Percentiles rank a stretch among this genome's conserved stretches.
These are phyloP conservation scores for Sporisorium iseilematis-ciliati DNA, from an alignment of 1,284 basidiomycete species.

Conservation along the genomic window DNA sequence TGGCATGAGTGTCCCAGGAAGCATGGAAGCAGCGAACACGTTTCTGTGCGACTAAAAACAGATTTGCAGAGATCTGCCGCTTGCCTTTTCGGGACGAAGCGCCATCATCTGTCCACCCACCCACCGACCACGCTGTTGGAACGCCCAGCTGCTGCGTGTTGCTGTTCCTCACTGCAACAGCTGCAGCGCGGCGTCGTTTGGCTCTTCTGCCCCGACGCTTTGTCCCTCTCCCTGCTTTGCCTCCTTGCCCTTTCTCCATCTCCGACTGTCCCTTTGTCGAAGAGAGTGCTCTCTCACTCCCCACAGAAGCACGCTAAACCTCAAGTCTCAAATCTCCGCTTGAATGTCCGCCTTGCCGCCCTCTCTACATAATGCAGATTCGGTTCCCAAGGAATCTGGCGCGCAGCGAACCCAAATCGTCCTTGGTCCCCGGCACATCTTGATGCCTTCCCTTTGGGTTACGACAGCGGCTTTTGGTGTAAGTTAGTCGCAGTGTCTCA, in stretches of 20 bases:
- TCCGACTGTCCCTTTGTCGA: not conserved
- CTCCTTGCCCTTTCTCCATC: slow-evolving; percentile 10
- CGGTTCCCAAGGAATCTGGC: slow-evolving; percentile 19
- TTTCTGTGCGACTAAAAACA: not conserved
- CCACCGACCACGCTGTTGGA: not conserved
- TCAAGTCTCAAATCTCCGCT: not conserved
- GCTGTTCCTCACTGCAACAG: not conserved
- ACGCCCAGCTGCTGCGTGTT: slow-evolving; percentile 17
- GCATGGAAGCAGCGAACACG: not conserved
- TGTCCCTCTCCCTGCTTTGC: slow-evolving; percentile 20
- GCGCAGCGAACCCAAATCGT: slow-evolving; percentile 6
- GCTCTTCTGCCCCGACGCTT: slow-evolving; percentile 21
- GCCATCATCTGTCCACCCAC: not conserved
- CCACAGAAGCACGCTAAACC: not conserved
- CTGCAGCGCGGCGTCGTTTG: slow-evolving; percentile 22
- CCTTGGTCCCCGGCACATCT: too few species aligned
- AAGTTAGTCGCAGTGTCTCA: not conserved
- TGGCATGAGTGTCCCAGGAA: too few species aligned
- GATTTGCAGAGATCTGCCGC: not conserved
- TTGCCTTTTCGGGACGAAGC: slow-evolving; percentile 12
- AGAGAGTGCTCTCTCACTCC: not conserved
- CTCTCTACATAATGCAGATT: slow-evolving; percentile 5
- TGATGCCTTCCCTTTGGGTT: too few species aligned
- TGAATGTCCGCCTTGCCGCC: slow-evolving; percentile 32
- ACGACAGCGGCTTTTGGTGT: not conserved